These are phyloP conservation scores for Colletotrichum orchidophilum DNA, from an alignment of 2,329 filamentous ascomycete genomes.

Conservation along the genomic window DNA sequence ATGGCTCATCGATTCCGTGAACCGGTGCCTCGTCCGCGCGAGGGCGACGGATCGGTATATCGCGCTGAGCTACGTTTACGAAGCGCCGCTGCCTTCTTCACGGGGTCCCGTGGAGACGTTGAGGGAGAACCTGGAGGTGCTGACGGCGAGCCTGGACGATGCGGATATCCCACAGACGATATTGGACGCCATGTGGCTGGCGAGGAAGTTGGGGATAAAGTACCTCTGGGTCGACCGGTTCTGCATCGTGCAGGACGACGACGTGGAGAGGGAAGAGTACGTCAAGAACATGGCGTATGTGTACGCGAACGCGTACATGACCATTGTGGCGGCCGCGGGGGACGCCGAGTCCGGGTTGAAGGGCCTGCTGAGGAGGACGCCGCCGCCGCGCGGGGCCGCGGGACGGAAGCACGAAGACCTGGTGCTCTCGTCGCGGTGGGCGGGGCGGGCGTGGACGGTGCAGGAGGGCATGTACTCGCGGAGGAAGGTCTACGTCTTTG, in stretches of 20 bases:
- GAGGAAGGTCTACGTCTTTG: constrained; percentile 54
- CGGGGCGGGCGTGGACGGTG: constrained; percentile 53
- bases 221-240: constrained; percentile 58
- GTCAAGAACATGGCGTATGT: constrained; percentile 55
- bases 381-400: constrained; percentile 39
- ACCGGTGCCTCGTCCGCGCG: constrained; percentile 49
- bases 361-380: constrained; percentile 30
- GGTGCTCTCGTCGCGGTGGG: constrained; percentile 50
- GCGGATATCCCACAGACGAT: constrained; percentile 52
- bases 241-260: constrained; percentile 56
- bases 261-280: constrained; percentile 49
- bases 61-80: constrained; percentile 58
- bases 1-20: constrained; percentile 53
- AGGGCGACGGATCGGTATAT: constrained; percentile 52
- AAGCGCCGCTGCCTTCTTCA: constrained; percentile 38
- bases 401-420: constrained; percentile 49
- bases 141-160: constrained; percentile 46
- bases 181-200: constrained; percentile 55
- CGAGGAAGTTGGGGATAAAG: constrained; percentile 52
- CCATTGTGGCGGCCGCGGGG: constrained; percentile 53
- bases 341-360: constrained; percentile 49
- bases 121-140: constrained; percentile 47
- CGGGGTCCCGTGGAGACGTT: constrained; percentile 42
- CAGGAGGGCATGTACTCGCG: constrained; percentile 54
- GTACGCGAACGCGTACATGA: constrained; percentile 55